phyloP scores from a whole-genome alignment of 495 filamentous ascomycete species.

The Lepraria neglecta region DNA sequence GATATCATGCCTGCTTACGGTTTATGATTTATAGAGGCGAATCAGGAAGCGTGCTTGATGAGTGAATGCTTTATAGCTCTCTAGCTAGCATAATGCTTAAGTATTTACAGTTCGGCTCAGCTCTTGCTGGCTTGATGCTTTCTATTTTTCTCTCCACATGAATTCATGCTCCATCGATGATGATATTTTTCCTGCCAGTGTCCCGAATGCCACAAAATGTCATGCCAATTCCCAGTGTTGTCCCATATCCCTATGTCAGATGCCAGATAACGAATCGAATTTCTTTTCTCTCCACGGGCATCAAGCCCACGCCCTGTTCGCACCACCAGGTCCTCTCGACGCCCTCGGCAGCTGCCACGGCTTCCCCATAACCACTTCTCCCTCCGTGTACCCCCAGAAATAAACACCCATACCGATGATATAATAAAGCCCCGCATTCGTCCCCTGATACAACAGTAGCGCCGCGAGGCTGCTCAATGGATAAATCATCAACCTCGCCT shows the following conservation, averaged over 20 bases:
- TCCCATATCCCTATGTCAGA: no score
- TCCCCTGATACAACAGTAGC: slow-evolving; percentile 81
- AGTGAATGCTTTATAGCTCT: not conserved
- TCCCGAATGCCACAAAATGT: no score
- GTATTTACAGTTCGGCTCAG: not conserved
- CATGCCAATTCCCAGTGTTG: no score
- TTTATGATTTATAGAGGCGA: slow-evolving; percentile 2
- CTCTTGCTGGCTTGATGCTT: slow-evolving; percentile 8
- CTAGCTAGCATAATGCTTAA: slow-evolving; percentile 5
- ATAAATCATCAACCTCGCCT: slow-evolving; percentile 73
- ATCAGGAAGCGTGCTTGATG: not conserved
- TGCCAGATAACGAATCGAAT: not conserved
- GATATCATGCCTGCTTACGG: not conserved
- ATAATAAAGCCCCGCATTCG: slow-evolving; percentile 89
- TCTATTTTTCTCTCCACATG: not conserved
- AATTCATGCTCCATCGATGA: not conserved
- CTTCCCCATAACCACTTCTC: slow-evolving; percentile 71
- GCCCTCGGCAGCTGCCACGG: slow-evolving; percentile 51
- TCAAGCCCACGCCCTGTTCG: slow-evolving; percentile 16
- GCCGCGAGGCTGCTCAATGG: slow-evolving; percentile 72
- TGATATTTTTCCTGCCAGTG: no score
- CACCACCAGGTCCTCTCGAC: slow-evolving; percentile 28
- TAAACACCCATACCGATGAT: slow-evolving; percentile 79
- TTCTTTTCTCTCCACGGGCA: not conserved
- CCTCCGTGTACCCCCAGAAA: slow-evolving; percentile 95